Conservation (phyloP, 495 filamentous ascomycete species). For the Aspergillus campestris region DNA sequence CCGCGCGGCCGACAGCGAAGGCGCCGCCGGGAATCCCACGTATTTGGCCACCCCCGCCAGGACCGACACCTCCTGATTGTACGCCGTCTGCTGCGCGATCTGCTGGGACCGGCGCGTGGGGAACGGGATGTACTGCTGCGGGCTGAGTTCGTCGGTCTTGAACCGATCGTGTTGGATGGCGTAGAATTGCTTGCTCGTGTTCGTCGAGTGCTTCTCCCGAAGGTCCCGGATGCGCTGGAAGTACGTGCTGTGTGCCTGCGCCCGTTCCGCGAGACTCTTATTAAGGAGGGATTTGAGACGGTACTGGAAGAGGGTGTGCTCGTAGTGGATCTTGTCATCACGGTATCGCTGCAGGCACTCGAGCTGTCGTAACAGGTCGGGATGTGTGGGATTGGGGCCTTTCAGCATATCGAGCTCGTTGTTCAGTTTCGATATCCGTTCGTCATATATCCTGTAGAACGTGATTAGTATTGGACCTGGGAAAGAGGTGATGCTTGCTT, state of each 20-base stretch:
- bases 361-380: conserved; percentile 78
- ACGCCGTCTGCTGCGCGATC: conserved; percentile 69
- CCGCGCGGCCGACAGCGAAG: conserved; percentile 62
- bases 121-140: conserved; percentile 69
- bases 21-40: conserved; percentile 92
- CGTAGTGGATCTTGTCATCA: conserved; percentile 68
- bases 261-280: conserved; percentile 67
- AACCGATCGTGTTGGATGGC: conserved; percentile 85
- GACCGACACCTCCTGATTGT: conserved; percentile 88
- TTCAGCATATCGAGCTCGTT: conserved; percentile 76
- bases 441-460: conserved; percentile 65
- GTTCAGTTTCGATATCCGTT: conserved; percentile 71
- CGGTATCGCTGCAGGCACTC: conserved; percentile 72
- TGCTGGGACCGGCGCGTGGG: conserved; percentile 62
- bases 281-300: conserved; percentile 61
- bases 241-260: conserved; percentile 78
- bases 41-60: conserved; percentile 88
- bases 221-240: conserved; percentile 74
- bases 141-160: conserved; percentile 70
- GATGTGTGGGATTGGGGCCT: conserved; percentile 70
- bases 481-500: conserved; percentile 16
- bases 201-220: conserved; percentile 69
- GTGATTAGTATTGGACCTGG: conserved; percentile 9
- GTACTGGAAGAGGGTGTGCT: conserved; percentile 61
- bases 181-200: conserved; percentile 78